Evolutionary conservation across 2,329 filamentous ascomycete genomes (phyloP).

Genomic region (Botrytis pseudocinerea): DNA sequence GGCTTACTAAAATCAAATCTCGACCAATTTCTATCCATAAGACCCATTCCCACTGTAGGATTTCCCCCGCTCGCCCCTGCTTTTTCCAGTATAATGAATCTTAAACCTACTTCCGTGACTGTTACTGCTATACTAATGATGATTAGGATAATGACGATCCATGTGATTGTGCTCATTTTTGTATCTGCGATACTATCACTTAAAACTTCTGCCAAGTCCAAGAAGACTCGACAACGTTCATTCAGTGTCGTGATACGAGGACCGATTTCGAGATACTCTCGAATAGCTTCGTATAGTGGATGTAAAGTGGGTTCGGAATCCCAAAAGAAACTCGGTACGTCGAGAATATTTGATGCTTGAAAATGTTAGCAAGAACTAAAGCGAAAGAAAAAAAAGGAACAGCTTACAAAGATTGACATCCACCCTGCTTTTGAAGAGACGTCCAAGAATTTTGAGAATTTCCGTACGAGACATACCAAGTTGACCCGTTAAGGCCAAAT

Average conservation of each 20-base stretch:
- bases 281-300: constrained; percentile 89
- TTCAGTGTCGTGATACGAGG: constrained; percentile 95
- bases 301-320: constrained; percentile 93
- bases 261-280: constrained; percentile 97
- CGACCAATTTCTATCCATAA: constrained; percentile 34
- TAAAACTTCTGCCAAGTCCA: constrained; percentile 93
- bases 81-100: constrained; percentile 71
- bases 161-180: constrained; percentile 95
- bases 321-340: constrained; percentile 98
- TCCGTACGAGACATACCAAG: constrained; percentile 89
- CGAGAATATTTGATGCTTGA: constrained; percentile 87
- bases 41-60: neutral
- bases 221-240: constrained; percentile 92
- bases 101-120: constrained; percentile 80
- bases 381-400: neutral
- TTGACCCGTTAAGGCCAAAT: constrained; percentile 83
- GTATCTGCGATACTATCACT: constrained; percentile 89
- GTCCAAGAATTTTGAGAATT: constrained; percentile 87
- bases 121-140: constrained; percentile 89
- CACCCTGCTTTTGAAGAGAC: constrained; percentile 88
- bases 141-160: constrained; percentile 97
- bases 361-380: constrained; percentile 29
- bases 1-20: constrained; percentile 34
- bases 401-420: constrained; percentile 94
- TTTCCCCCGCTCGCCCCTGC: constrained; percentile 27